Percentiles rank a stretch among this genome's conserved stretches.
Conservation (phyloP, 768 basidiomycete species). For the Phylloporus sp. region DNA sequence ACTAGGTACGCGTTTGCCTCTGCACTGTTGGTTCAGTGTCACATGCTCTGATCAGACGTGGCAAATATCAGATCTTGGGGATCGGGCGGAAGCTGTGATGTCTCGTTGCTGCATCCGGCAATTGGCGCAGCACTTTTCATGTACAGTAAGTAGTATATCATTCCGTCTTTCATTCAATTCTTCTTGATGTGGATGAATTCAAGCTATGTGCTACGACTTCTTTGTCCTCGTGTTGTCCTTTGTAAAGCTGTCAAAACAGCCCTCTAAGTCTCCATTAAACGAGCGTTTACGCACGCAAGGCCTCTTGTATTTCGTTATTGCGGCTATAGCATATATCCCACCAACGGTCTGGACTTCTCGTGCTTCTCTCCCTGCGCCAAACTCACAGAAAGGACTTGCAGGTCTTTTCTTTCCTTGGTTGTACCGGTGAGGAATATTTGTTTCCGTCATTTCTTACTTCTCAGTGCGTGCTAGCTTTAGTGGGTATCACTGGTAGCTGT, state of each 20-base stretch:
- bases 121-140: constrained; percentile 2
- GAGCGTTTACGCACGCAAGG: constrained; percentile 16
- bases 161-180: not conserved
- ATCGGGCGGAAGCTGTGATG: constrained; percentile 1
- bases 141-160: constrained; percentile 18
- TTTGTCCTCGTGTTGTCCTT: constrained; percentile 15
- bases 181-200: not conserved
- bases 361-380: not conserved
- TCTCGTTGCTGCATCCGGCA: not conserved
- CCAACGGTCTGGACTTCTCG: constrained; percentile 6
- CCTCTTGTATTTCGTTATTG: constrained; percentile 15
- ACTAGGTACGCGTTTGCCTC: not conserved
- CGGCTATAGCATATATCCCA: constrained; percentile 7
- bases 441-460: not conserved
- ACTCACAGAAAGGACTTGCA: not conserved
- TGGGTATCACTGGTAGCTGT: constrained; percentile 1
- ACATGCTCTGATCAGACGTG: constrained; percentile 1
- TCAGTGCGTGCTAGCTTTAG: constrained; percentile 3
- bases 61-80: not conserved
- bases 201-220: constrained; percentile 22
- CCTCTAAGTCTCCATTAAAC: constrained; percentile 8
- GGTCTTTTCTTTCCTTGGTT: constrained; percentile 12
- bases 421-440: not conserved
- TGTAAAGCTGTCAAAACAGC: constrained; percentile 10
- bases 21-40: not conserved